phyloP scores from a whole-genome alignment of 1,284 basidiomycete genomes.

The Microbotryum silenes-acaulis region DNA sequence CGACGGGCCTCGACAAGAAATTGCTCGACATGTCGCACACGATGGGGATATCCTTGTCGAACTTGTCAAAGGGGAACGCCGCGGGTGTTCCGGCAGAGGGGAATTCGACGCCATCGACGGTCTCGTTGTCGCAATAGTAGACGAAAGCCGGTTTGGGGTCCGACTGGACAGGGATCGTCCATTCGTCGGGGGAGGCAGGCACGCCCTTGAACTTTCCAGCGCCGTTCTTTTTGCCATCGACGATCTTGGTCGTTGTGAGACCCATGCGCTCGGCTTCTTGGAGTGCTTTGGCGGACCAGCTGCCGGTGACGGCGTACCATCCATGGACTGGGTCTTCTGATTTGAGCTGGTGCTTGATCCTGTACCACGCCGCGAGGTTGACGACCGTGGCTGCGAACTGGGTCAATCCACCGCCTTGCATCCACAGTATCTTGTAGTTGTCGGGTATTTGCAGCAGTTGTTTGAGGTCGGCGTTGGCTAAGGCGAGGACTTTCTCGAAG shows the following conservation, averaged over 20 bases:
- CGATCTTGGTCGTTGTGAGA: constrained; percentile 58
- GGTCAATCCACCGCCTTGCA: constrained; percentile 80
- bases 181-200: no score
- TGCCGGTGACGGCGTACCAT: constrained; percentile 85
- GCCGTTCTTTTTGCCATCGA: constrained; percentile 46
- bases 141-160: constrained; percentile 66
- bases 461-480: constrained; percentile 55
- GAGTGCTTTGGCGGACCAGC: constrained; percentile 79
- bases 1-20: constrained; percentile 92
- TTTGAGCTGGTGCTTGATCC: constrained; percentile 48
- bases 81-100: constrained; percentile 38
- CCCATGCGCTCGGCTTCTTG: constrained; percentile 64
- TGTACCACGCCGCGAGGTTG: constrained; percentile 74
- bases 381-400: constrained; percentile 85
- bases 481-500: constrained; percentile 63
- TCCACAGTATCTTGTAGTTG: constrained; percentile 79
- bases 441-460: constrained; percentile 68
- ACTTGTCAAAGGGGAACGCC: constrained; percentile 76
- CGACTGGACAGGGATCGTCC: constrained; percentile 23
- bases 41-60: constrained; percentile 63
- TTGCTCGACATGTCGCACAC: constrained; percentile 95
- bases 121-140: constrained; percentile 99
- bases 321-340: constrained; percentile 47
- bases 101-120: constrained; percentile 93
- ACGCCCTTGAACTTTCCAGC: constrained; percentile 23